Conservation (phyloP, 768 basidiomycete species). For the Gelatoporia subvermispora region DNA sequence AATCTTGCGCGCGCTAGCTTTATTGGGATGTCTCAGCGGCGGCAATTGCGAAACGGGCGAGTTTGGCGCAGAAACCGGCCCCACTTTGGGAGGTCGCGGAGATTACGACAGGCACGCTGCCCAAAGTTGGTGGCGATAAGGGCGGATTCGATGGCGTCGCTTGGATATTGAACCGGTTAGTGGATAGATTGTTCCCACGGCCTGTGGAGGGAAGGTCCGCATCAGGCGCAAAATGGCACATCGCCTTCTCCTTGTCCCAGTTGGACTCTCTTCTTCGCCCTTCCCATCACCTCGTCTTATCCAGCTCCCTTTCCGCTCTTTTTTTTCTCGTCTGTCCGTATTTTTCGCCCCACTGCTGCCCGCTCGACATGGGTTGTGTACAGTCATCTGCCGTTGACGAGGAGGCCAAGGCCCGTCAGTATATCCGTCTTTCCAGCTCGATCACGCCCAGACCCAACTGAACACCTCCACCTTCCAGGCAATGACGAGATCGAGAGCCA, state of each 20-base stretch:
- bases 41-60: too few relatives aligned
- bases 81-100: too few relatives aligned
- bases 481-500: constrained; percentile 94
- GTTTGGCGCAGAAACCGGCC: too few relatives aligned
- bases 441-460: too few relatives aligned
- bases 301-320: constrained; percentile 7
- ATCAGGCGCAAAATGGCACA: constrained; percentile 5
- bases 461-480: constrained; percentile 33
- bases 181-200: too few relatives aligned
- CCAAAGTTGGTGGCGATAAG: too few relatives aligned
- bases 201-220: background rate
- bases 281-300: constrained; percentile 5
- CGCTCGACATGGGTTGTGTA: constrained; percentile 61
- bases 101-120: too few relatives aligned
- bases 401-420: constrained; percentile 81
- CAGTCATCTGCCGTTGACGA: constrained; percentile 68
- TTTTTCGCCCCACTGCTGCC: constrained; percentile 4
- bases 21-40: too few relatives aligned
- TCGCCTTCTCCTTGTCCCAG: background rate
- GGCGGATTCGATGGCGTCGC: too few relatives aligned
- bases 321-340: constrained; percentile 8
- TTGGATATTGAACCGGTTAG: too few relatives aligned
- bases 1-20: too few relatives aligned
- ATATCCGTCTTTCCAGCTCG: background rate
- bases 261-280: background rate